phyloP scores from a whole-genome alignment of 805 yeast species.

The Scheffersomyces spartinae region DNA sequence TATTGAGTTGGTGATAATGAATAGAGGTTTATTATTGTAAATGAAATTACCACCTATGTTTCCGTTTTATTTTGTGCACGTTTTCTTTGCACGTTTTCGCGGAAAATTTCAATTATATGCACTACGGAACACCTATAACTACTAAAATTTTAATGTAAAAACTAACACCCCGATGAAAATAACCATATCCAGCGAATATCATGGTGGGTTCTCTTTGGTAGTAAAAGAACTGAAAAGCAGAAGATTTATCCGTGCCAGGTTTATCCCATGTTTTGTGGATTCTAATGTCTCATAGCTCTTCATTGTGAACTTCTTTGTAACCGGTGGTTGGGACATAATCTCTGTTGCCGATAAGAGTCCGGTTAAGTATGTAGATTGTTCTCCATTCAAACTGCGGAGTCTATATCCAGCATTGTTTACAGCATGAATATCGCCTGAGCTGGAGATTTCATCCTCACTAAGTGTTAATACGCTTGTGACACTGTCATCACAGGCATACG shows the following conservation, averaged over 20 bases:
- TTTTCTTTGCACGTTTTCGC: too few species aligned
- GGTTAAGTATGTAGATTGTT: too few species aligned
- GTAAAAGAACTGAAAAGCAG: slow-evolving; percentile 31
- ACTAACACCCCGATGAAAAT: too few species aligned
- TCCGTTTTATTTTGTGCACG: too few species aligned
- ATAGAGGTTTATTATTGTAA: too few species aligned
- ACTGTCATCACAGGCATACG: slow-evolving; percentile 7
- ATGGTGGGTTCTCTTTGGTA: slow-evolving; percentile 30
- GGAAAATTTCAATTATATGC: too few species aligned
- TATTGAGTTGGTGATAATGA: too few species aligned
- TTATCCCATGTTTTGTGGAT: slow-evolving; percentile 15
- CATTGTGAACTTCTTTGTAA: slow-evolving; percentile 12
- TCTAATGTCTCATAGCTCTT: slow-evolving; percentile 28
- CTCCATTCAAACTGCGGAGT: too few species aligned
- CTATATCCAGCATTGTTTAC: slow-evolving; percentile 12
- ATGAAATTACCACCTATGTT: too few species aligned
- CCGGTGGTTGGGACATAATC: slow-evolving; percentile 4
- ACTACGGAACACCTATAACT: too few species aligned
- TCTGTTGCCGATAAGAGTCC: slow-evolving; percentile 2
- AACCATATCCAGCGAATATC: slow-evolving; percentile 1
- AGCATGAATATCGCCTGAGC: slow-evolving; percentile 19
- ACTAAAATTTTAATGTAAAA: too few species aligned
- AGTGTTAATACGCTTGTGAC: slow-evolving; percentile 13
- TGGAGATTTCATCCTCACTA: slow-evolving; percentile 19
- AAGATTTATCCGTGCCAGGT: slow-evolving; percentile 23